These are phyloP conservation scores for Vanrija sp. DNA, from an alignment of 1,284 basidiomycete genomes.

Conservation along the genomic window DNA sequence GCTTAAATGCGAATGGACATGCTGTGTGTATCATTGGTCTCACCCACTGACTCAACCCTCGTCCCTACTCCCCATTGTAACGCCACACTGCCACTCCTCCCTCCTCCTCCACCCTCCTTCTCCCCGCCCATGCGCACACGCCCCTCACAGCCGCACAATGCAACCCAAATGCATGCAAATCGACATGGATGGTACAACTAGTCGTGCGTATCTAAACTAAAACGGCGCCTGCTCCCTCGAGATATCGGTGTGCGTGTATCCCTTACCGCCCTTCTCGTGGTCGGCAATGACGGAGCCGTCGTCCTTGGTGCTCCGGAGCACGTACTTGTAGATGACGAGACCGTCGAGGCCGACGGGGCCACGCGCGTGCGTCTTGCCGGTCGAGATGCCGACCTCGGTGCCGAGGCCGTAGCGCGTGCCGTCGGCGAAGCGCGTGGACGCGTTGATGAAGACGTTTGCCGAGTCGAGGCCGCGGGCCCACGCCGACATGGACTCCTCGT, in stretches of 20 bases:
- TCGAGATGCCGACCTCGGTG: slow-evolving; percentile 96
- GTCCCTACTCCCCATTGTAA: too few species aligned
- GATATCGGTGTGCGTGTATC: slow-evolving; percentile 64
- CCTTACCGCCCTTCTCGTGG: slow-evolving; percentile 58
- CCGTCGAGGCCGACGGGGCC: slow-evolving; percentile 97
- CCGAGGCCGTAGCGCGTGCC: slow-evolving; percentile 97
- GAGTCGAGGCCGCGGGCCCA: slow-evolving; percentile 88
- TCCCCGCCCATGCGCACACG: too few species aligned
- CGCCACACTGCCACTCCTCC: too few species aligned
- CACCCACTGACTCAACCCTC: too few species aligned
- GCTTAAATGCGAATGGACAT: too few species aligned
- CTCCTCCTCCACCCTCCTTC: too few species aligned
- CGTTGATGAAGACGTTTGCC: slow-evolving; percentile 91
- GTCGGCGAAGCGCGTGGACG: slow-evolving; percentile 92
- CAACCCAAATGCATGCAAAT: too few species aligned
- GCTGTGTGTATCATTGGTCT: too few species aligned
- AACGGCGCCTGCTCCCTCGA: slow-evolving; percentile 35
- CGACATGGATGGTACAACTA: too few species aligned
- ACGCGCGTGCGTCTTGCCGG: slow-evolving; percentile 91
- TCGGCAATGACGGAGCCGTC: slow-evolving; percentile 74
- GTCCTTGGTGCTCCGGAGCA: slow-evolving; percentile 67
- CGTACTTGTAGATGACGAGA: slow-evolving; percentile 90
- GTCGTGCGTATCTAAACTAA: slow-evolving; percentile 8
- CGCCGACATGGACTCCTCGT: slow-evolving; percentile 59
- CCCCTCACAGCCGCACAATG: too few species aligned